Base-by-base conservation (phyloP, 805 yeast species). In the Suhomyces tanzawaensis region DNA sequence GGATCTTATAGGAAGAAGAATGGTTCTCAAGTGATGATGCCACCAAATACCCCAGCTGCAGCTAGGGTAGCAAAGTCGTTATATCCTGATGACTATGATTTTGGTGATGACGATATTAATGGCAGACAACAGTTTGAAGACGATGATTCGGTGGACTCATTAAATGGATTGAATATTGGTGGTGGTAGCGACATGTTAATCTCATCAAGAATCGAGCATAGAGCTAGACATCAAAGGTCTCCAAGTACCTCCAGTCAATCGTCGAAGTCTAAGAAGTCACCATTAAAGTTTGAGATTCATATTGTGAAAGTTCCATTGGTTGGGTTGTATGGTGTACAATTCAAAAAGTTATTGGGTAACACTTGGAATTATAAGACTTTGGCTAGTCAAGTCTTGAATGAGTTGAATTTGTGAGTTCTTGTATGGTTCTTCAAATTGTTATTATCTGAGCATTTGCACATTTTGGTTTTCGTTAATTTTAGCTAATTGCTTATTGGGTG, bases 331-430 rank as follows among this genome's bases (percentile, higher is more conserved):
- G 98, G 98, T 62, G 90, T 90, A 33, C 97, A 91, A 60, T 89
- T 90, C 69, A 91, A 91, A 72, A 90, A 90, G 58, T 74, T 90
- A 21, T 75, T 85, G 41, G 98, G 98, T 53, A 89, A 91, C 58
- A 87, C 96, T 1, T 90, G 97, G 97, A 78, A 84, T 65, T 90
- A 90, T 65, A 90, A 91, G 68, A 82, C 89, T 7, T 70, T 90
- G 55, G 97, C 97, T 2, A 81, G 91, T 38, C 87, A 82, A 58
- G 84, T 90, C 34, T 74, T 90, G 60, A 73, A 74, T 42, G 85
- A 84, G 48, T 70, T 86, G 57, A 81, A 82, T 45, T 65, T 85
- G 46, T 85, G 39, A 41, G n/a, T n/a, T n/a, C n/a, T n/a, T n/a
- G n/a, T n/a, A n/a, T 24, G 9, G 26, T 17, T 26, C n/a, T n/a